Evolutionary conservation across 805 yeast species (phyloP).

Genomic region (Ascoidea rubescens): DNA sequence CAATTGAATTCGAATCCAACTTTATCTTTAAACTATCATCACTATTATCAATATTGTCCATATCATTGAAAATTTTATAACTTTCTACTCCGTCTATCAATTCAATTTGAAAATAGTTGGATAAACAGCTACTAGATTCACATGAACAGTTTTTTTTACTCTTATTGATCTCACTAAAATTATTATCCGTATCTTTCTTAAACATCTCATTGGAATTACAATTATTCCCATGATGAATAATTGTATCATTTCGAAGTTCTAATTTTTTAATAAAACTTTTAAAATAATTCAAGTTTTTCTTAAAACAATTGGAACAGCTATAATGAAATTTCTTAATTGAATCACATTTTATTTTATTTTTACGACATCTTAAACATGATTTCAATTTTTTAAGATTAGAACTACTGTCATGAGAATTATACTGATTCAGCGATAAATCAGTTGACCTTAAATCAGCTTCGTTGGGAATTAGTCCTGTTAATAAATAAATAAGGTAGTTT

Average conservation of each 20-base stretch:
- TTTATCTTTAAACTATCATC: too few relatives aligned
- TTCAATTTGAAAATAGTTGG: too few relatives aligned
- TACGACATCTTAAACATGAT: slow-evolving; percentile 11
- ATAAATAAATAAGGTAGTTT: slow-evolving; percentile 8
- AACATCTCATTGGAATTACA: neutral
- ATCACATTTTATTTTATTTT: slow-evolving; percentile 10
- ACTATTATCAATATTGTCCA: too few relatives aligned
- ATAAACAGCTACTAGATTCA: too few relatives aligned
- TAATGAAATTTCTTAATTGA: slow-evolving; percentile 8
- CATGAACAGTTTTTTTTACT: too few relatives aligned
- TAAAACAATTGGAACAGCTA: slow-evolving; percentile 10
- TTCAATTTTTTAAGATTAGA: slow-evolving; percentile 8
- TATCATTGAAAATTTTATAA: too few relatives aligned
- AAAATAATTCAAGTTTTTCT: slow-evolving; percentile 8
- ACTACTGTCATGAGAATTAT: neutral
- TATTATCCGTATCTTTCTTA: too few relatives aligned
- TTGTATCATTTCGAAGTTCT: neutral
- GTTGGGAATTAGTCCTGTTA: neutral
- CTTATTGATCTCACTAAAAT: too few relatives aligned
- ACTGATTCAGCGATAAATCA: neutral
- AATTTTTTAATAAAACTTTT: slow-evolving; percentile 1
- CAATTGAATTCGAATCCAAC: too few relatives aligned
- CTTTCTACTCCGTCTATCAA: too few relatives aligned
- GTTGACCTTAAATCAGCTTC: neutral
- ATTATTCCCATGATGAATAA: neutral